Base-by-base conservation (phyloP, 768 basidiomycete species). In the Hemileccinum impolitum region DNA sequence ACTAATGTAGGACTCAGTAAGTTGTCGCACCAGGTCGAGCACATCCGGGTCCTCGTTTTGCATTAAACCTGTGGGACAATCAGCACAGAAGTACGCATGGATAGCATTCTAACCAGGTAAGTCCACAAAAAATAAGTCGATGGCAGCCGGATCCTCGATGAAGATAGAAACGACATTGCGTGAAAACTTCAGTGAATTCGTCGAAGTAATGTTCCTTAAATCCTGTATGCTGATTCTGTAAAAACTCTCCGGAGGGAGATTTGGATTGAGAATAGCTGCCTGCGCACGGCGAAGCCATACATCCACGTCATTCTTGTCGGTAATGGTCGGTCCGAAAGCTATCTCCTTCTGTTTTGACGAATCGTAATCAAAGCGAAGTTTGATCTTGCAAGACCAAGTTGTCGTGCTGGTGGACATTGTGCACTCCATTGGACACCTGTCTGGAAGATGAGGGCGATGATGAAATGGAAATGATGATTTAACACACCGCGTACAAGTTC, bases 401-500 rank as follows among this genome's bases (percentile, higher is more conserved):
- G 54, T 53, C 3, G 66, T 56, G 4, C 59, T 62, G 36, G 70
- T 72, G 1, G 73, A 73, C 72, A 81, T 73, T 0, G 71, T 71
- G 47, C 76, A 78, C 49, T 80, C 75, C 74, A 77, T 77, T 0
- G 78, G 79, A 44, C 80, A 81, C 43, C 80, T 79, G 39, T 15
- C 10, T 7, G 2, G 19, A 44, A 40, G 9, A 9, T 64, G 39
- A 47, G 37, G 21, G 19, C 6, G 6, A 25, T 23, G n/a, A 44
- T 7, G 13, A 11, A 34, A 19, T n/a, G 0, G 9, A 36, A 37
- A 21, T 1, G 10, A 21, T 1, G 10, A 15, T 21, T 28, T 14
- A n/a, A 44, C 52, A 26, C 3, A 77, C 81, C 79, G 69, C 0
- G 80, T 82, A 45, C 81, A 82, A 1, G 80, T 82, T 18, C 80